phyloP scores from a whole-genome alignment of 371 early-diverging fungal species.

The Mucor lusitanicus region DNA sequence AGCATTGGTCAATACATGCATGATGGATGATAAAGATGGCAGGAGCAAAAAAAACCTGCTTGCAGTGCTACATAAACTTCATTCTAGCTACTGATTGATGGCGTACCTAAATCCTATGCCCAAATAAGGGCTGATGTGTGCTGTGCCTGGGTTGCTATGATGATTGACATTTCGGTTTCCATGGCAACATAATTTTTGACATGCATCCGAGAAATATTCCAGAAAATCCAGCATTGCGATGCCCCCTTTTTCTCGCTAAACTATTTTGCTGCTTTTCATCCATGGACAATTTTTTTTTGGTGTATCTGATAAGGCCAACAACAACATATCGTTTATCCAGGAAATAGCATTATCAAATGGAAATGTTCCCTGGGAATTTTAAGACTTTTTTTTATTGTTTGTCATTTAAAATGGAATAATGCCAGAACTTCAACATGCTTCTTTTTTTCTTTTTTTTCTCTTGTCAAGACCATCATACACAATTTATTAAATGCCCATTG shows the following conservation, averaged over 20 bases:
- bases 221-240: neutral
- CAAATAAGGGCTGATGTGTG: neutral
- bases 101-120: neutral
- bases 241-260: neutral
- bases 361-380: slow-evolving; percentile 5
- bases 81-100: neutral
- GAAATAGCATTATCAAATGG: neutral
- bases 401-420: neutral
- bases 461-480: neutral
- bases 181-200: neutral
- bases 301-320: neutral
- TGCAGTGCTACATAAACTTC: neutral
- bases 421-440: neutral
- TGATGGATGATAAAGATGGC: neutral
- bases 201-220: neutral
- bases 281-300: neutral
- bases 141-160: neutral
- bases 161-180: neutral
- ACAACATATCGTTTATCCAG: neutral
- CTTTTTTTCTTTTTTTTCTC: neutral
- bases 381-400: slow-evolving; percentile 3
- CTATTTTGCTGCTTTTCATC: neutral
- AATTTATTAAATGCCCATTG: neutral
- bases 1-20: neutral
- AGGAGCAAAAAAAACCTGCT: neutral